A percentile compares a stretch with the other conserved stretches of the same genome.
These are phyloP conservation scores for Gardenia jasminoides DNA, from an alignment of 257 asterid genomes.

Conservation along the genomic window DNA sequence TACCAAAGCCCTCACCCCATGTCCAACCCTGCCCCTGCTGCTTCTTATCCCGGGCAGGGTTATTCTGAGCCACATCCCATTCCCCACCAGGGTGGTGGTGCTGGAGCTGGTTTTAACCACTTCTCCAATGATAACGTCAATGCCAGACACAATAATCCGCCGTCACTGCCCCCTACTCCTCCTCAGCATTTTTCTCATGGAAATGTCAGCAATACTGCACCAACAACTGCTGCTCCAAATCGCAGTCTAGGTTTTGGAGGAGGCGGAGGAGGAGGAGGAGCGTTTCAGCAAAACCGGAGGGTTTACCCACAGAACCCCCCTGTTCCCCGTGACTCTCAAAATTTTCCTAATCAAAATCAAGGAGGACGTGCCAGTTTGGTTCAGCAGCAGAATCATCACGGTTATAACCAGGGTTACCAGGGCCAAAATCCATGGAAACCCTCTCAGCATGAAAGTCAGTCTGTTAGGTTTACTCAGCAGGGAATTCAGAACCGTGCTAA, in stretches of 20 bases:
- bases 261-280: constrained; percentile 14
- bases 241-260: constrained; percentile 1
- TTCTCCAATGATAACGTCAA: neutral
- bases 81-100: neutral
- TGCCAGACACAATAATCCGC: constrained; percentile 23
- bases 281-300: constrained; percentile 20
- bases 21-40: constrained; percentile 13
- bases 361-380: neutral
- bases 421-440: constrained; percentile 10
- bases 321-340: constrained; percentile 1
- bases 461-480: neutral
- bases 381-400: constrained; percentile 35
- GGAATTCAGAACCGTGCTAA: constrained; percentile 7
- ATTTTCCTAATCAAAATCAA: constrained; percentile 10
- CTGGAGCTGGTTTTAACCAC: neutral
- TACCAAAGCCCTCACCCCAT: constrained; percentile 28
- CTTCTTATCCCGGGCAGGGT: constrained; percentile 9
- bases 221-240: constrained; percentile 18
- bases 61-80: constrained; percentile 16
- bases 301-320: constrained; percentile 7
- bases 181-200: neutral
- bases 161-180: neutral
- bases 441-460: constrained; percentile 1
- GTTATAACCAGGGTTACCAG: constrained; percentile 14
- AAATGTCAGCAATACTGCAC: constrained; percentile 24